Percentiles rank a stretch among this genome's conserved stretches.
phyloP scores from a whole-genome alignment of 139 green algal genomes.

The Chlorella vulgaris region DNA sequence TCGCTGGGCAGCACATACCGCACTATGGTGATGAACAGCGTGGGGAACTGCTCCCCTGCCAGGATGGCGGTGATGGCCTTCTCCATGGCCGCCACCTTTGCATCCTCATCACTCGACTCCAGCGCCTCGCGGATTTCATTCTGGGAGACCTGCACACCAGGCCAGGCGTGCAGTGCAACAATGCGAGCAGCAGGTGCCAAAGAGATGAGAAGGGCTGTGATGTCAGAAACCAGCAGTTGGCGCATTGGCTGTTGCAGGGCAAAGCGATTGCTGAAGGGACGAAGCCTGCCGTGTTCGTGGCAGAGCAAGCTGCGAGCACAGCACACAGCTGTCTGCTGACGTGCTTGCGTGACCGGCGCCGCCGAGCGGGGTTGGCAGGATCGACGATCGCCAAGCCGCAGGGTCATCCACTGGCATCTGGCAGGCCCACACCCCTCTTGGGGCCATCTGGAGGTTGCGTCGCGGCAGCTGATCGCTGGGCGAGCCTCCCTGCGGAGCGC shows the following conservation, averaged over 20 bases:
- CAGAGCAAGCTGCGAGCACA: too few relatives aligned
- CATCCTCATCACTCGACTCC: constrained; percentile 82
- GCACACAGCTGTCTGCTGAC: background rate
- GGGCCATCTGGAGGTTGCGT: too few relatives aligned
- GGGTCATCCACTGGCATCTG: background rate
- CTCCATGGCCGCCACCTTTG: constrained; percentile 94
- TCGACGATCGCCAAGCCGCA: background rate
- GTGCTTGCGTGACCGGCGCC: background rate
- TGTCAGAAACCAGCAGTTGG: too few relatives aligned
- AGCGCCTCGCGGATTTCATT: constrained; percentile 95
- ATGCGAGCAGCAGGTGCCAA: background rate
- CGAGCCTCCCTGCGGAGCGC: background rate
- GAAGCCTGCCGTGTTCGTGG: too few relatives aligned
- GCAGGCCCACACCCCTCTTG: too few relatives aligned
- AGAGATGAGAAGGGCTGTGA: too few relatives aligned
- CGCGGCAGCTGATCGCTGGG: background rate
- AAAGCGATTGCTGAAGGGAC: too few relatives aligned
- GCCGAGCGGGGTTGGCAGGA: background rate
- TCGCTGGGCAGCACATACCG: constrained; percentile 98
- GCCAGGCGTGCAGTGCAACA: background rate
- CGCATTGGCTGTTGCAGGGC: too few relatives aligned
- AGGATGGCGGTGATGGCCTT: constrained; percentile 94
- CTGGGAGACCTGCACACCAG: constrained; percentile 44
- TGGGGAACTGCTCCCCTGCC: constrained; percentile 92
- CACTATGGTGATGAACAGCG: constrained; percentile 99